phyloP scores from a whole-genome alignment of 768 basidiomycete species.

The Lentinula detonsa region DNA sequence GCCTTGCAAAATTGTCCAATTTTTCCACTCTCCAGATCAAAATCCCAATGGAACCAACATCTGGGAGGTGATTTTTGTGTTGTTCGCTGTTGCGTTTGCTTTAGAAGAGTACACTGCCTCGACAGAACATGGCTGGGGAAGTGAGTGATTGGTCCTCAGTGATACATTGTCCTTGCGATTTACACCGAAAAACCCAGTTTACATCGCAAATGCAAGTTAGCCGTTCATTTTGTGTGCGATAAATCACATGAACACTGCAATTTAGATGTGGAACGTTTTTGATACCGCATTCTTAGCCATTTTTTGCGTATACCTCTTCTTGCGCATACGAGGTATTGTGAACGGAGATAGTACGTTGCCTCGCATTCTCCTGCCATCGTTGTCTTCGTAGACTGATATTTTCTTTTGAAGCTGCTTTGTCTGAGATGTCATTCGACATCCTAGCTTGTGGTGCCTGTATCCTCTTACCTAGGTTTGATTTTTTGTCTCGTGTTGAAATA shows the following conservation, averaged over 20 bases:
- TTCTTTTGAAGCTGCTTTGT: conserved; percentile 28
- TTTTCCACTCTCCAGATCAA: conserved; percentile 29
- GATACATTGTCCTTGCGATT: background rate
- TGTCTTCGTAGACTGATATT: conserved; percentile 6
- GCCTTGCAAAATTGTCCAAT: background rate
- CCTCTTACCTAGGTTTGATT: conserved; percentile 63
- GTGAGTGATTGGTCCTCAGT: conserved; percentile 37
- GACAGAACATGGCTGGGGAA: conserved; percentile 82
- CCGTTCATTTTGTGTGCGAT: background rate
- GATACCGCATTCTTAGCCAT: conserved; percentile 70
- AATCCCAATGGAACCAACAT: conserved; percentile 42
- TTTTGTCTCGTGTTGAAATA: background rate
- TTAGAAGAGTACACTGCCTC: conserved; percentile 86
- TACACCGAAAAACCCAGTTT: conserved; percentile 39
- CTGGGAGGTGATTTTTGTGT: conserved; percentile 70
- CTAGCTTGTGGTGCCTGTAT: conserved; percentile 83
- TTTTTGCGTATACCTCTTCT: conserved; percentile 59
- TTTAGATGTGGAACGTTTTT: conserved; percentile 87
- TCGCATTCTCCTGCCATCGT: conserved; percentile 6
- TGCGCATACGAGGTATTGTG: conserved; percentile 61
- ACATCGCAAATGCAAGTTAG: conserved; percentile 70
- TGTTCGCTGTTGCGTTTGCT: conserved; percentile 73
- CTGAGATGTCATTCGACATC: conserved; percentile 73
- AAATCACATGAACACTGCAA: background rate
- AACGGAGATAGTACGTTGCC: conserved; percentile 39